Evolutionary conservation across 192 early-diverging fungal species (phyloP).

Genomic region (Obelidium mucronatum): DNA sequence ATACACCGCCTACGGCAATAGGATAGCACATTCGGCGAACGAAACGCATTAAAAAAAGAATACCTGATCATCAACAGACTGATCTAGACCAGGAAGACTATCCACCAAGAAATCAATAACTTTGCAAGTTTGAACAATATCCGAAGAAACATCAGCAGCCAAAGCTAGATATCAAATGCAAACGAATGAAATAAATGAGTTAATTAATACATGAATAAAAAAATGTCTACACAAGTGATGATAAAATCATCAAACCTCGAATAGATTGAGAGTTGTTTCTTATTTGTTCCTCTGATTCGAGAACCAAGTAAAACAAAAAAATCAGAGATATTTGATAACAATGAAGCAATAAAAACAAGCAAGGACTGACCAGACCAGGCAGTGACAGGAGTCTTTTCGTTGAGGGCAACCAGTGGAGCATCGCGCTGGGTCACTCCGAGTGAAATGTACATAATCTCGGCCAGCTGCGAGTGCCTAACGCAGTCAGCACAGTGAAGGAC

Average conservation of each 20-base stretch:
- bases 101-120: slow-evolving; percentile 53
- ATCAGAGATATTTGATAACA: background rate
- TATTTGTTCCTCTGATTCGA: slow-evolving; percentile 27
- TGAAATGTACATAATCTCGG: slow-evolving; percentile 49
- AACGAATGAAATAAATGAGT: background rate
- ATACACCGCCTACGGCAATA: background rate
- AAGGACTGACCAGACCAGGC: slow-evolving; percentile 50
- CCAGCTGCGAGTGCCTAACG: background rate
- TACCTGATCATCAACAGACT: slow-evolving; percentile 45
- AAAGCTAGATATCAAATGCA: slow-evolving; percentile 26
- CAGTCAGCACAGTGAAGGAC: background rate
- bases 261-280: slow-evolving; percentile 7
- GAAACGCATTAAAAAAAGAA: background rate
- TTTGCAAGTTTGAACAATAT: slow-evolving; percentile 49
- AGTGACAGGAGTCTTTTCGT: slow-evolving; percentile 44
- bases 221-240: too few species aligned
- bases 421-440: slow-evolving; percentile 54
- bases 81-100: slow-evolving; percentile 43
- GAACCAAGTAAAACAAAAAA: too few species aligned
- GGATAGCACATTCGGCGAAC: background rate
- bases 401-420: slow-evolving; percentile 45
- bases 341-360: background rate
- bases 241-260: slow-evolving; percentile 6
- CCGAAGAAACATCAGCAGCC: slow-evolving; percentile 34
- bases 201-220: too few species aligned